Evolutionary conservation across 1,284 basidiomycete species (phyloP), one percentile per base, ranked within the genome.

Genomic region (Singerocomus inundabilis): DNA sequence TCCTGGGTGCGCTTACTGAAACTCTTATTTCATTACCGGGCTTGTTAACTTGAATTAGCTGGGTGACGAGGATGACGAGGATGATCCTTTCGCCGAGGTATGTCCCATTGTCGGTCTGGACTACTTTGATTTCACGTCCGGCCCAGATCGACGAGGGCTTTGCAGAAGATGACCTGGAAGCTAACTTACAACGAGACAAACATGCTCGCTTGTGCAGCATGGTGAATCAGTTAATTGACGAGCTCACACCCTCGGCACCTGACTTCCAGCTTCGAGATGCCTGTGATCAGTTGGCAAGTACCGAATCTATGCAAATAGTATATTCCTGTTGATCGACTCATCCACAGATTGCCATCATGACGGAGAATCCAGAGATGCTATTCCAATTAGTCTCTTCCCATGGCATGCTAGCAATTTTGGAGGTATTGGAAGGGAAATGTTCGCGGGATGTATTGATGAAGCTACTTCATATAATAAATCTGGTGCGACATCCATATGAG

Each of bases 11-110:
- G 78, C 51, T 44, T 26, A 43, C 18, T 18, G 43, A 32, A 45
- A 46, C 35, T 33, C 15, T 49, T 24, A 45, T 52, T 44, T 55
- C 33, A 21, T 34, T 31, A 31, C 26, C 18, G 43, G 34, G 21
- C 28, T 30, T 43, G 25, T 35, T 47, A 2, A 61, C 36, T 31
- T 44, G 6, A 31, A 42, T 29, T 52, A 90, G 90, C 71, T 85
- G 11, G 89, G 86, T 7, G 90, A 92, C 44, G 86, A 89, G 29
- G 82, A 82, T 5, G 92, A 95, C 52, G 92, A 93, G 41, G 91
- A 91, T 50, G 94, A 97, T 74, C 93, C 94, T 1, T 98, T 98
- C 62, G 93, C 94, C 1, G 93, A 95, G 74, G 89, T 90, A 57
- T 45, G 70, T 46, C 10, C 11, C 38, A 32, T 37, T 7, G 28